These are phyloP conservation scores for Aureobasidium sp. DNA, from an alignment of 2,329 filamentous ascomycete species.

Conservation along the genomic window DNA sequence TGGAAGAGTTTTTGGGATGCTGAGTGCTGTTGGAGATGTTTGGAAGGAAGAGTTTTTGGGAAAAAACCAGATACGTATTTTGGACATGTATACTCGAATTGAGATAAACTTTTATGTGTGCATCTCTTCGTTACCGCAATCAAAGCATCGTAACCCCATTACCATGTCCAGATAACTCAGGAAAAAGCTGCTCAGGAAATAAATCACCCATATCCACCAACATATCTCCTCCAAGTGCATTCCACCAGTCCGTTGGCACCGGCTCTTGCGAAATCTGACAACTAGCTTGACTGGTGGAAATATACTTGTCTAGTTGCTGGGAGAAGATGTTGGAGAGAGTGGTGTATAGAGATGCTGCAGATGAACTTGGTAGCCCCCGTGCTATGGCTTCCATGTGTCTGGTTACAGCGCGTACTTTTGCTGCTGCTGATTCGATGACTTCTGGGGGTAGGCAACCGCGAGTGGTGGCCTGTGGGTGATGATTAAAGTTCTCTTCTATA, in stretches of 20 bases:
- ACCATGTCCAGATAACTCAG: neutral
- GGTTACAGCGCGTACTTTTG: neutral
- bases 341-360: neutral
- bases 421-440: neutral
- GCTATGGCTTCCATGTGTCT: neutral
- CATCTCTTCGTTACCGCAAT: too few species aligned
- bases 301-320: neutral
- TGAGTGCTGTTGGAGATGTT: too few species aligned
- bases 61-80: too few species aligned
- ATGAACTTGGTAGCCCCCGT: neutral
- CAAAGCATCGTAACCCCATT: too few species aligned
- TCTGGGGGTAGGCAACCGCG: neutral
- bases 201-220: neutral
- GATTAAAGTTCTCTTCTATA: neutral
- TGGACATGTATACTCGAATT: too few species aligned
- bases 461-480: neutral
- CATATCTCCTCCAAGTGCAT: neutral
- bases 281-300: neutral
- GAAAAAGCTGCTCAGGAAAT: neutral
- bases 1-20: too few species aligned
- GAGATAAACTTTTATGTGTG: too few species aligned
- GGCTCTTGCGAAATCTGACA: neutral
- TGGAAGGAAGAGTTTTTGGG: too few species aligned
- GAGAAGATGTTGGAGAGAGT: neutral
- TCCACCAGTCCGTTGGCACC: conserved; percentile 2